These are phyloP conservation scores for Cutaneotrichosporon mucoides DNA, from an alignment of 1,284 basidiomycete genomes.

Conservation along the genomic window DNA sequence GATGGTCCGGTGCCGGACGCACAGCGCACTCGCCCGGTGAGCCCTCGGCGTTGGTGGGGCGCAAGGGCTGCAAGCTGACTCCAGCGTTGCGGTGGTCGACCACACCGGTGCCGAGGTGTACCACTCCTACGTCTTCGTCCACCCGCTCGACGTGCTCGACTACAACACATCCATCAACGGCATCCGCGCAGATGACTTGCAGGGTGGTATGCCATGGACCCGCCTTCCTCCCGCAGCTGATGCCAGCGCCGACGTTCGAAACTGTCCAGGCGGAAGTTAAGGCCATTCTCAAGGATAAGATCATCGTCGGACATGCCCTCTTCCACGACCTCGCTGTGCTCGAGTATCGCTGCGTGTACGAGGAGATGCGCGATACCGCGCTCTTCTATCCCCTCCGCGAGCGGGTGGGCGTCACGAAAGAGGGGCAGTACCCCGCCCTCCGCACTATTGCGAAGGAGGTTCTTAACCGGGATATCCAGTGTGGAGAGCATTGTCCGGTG, in stretches of 20 bases:
- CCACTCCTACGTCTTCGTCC: conserved; percentile 52
- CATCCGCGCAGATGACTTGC: conserved; percentile 50
- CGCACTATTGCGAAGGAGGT: conserved; percentile 50
- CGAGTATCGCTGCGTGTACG: conserved; percentile 52
- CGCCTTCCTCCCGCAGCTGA: background rate
- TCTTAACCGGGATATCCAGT: conserved; percentile 53
- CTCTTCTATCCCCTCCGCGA: conserved; percentile 51
- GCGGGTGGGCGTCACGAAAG: conserved; percentile 24
- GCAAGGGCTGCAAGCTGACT: background rate
- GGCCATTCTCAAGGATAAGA: conserved; percentile 67
- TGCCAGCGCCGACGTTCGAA: conserved; percentile 69
- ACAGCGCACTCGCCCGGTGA: conserved; percentile 28
- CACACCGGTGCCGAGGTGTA: conserved; percentile 50
- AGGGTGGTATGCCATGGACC: conserved; percentile 37
- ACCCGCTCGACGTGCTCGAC: conserved; percentile 52
- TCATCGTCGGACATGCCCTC: conserved; percentile 90
- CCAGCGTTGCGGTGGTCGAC: conserved; percentile 51
- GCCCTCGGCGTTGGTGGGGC: background rate
- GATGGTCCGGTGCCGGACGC: conserved; percentile 28
- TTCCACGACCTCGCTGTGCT: conserved; percentile 78
- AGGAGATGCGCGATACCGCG: conserved; percentile 53
- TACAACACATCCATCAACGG: conserved; percentile 53
- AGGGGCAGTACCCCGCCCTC: conserved; percentile 49
- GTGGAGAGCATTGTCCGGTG: conserved; percentile 13
- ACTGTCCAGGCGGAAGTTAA: conserved; percentile 72